A percentile compares a stretch with the other conserved stretches of the same genome.
phyloP scores from a whole-genome alignment of 805 yeast genomes.

The Starmerella lactis-condensi region DNA sequence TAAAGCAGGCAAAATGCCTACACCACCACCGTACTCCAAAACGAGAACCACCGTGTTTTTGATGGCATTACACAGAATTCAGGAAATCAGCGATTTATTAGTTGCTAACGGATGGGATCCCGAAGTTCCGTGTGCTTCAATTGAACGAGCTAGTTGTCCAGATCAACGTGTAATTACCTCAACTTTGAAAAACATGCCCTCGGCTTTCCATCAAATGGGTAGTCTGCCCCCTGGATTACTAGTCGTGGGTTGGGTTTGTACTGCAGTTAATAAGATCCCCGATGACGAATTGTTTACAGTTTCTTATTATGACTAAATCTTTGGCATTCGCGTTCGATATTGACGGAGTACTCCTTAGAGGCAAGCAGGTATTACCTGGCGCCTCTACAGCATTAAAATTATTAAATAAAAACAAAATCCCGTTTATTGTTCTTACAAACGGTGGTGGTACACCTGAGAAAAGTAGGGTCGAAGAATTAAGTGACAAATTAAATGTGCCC shows the following conservation, averaged over 20 bases:
- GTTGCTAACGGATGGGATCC: conserved; percentile 50
- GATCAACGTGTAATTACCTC: conserved; percentile 79
- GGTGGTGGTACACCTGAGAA: conserved; percentile 81
- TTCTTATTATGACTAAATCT: conserved; percentile 7
- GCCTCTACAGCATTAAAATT: conserved; percentile 54
- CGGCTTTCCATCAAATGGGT: conserved; percentile 58
- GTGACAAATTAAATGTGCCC: conserved; percentile 38
- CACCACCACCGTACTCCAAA: conserved; percentile 51
- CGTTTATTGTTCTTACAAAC: conserved; percentile 71
- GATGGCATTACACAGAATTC: conserved; percentile 70
- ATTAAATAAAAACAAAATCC: conserved; percentile 61
- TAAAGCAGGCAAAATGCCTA: conserved; percentile 63
- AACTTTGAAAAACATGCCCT: conserved; percentile 42
- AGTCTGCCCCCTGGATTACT: conserved; percentile 85
- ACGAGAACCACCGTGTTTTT: conserved; percentile 70
- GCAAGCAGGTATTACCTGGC: conserved; percentile 68
- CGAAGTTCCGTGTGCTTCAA: conserved; percentile 59
- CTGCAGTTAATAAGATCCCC: conserved; percentile 25
- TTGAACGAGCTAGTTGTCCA: conserved; percentile 84
- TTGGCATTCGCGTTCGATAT: conserved; percentile 90
- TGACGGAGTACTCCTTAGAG: conserved; percentile 76
- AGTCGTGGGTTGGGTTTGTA: conserved; percentile 65
- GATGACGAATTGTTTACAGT: neutral
- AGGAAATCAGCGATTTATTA: conserved; percentile 21
- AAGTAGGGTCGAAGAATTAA: conserved; percentile 53